Base-by-base conservation (phyloP, 495 filamentous ascomycete species). In the Aspergillus avenaceus region DNA sequence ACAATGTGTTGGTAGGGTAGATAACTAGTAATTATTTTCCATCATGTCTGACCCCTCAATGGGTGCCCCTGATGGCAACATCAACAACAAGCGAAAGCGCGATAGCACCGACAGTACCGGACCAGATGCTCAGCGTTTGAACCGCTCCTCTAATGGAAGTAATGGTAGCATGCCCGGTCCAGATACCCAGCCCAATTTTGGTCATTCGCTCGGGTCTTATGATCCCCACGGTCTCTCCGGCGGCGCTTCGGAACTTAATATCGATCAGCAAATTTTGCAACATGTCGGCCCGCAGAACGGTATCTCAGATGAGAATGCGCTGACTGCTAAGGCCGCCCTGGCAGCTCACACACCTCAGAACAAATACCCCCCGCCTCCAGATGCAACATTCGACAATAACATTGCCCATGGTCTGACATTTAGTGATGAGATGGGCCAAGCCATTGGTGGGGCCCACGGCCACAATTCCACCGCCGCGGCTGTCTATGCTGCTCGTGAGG, bases 181-280 rank as follows among this genome's bases (percentile, higher is more conserved):
- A 5, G 72, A 74, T 27, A 52, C 64, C 29, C 69, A 73, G 50
- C 50, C 64, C 44, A 71, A 67, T 57, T 76, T 74, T 40, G 56
- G 61, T 8, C 71, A 76, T 27, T 61, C 65, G 4, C 65, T 73
- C 12, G 59, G 61, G 11, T 63, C 65, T 53, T 75, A 74, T 37
- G 71, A 73, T 23, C 54, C 52, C 9, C 63, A 74, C 47, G 68
- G 71, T 9, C 63, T 74, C 19, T 62, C 67, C 38, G 65, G 61
- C 53, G 50, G 61, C 5, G 55, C 65, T 1, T 58, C 72, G 5
- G 71, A 74, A 34, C 54, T 74, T 13, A 74, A 74, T 50, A 76
- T 76, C 40, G 73, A 76, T 50, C 71, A 77, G 41, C 72, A 75
- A 45, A 73, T 77, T 22, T 61, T 77, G n/a, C 72, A 75, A 29